These are phyloP conservation scores for Apiospora marii DNA, from an alignment of 2,329 filamentous ascomycete species.

Conservation along the genomic window DNA sequence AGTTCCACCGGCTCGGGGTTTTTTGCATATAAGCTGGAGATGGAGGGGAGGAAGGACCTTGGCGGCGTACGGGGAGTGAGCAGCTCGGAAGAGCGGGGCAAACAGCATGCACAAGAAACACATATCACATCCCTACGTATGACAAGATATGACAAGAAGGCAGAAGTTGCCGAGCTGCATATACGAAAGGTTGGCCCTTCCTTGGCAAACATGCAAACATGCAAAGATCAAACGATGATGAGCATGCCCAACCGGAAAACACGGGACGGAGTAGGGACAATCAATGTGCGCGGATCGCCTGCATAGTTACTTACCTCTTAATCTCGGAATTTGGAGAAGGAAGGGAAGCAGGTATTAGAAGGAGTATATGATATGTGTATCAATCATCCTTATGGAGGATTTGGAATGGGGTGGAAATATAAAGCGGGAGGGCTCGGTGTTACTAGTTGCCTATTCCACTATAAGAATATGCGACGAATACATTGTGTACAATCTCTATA, in stretches of 20 bases:
- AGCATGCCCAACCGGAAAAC: neutral
- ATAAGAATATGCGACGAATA: too few species aligned
- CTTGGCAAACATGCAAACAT: neutral
- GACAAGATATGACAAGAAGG: conserved; percentile 16
- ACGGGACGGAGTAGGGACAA: neutral
- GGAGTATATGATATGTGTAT: too few species aligned
- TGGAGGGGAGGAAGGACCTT: neutral
- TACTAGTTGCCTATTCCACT: too few species aligned
- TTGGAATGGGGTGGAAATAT: too few species aligned
- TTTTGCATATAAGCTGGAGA: neutral
- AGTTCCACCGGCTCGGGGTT: neutral
- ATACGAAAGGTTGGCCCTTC: neutral
- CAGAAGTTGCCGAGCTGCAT: neutral
- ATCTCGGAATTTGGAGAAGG: neutral
- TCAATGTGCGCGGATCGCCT: neutral
- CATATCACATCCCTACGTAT: conserved; percentile 11
- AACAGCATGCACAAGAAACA: neutral
- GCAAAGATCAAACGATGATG: neutral
- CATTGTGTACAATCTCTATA: too few species aligned
- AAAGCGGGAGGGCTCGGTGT: too few species aligned
- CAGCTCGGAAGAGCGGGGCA: conserved; percentile 4
- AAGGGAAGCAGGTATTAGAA: neutral
- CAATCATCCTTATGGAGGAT: too few species aligned
- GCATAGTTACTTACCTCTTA: neutral
- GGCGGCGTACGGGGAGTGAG: conserved; percentile 8